Evolutionary conservation across 2,329 filamentous ascomycete species (phyloP), one percentile per base, ranked within the genome.

Genomic region (Aureobasidium uvarum): DNA sequence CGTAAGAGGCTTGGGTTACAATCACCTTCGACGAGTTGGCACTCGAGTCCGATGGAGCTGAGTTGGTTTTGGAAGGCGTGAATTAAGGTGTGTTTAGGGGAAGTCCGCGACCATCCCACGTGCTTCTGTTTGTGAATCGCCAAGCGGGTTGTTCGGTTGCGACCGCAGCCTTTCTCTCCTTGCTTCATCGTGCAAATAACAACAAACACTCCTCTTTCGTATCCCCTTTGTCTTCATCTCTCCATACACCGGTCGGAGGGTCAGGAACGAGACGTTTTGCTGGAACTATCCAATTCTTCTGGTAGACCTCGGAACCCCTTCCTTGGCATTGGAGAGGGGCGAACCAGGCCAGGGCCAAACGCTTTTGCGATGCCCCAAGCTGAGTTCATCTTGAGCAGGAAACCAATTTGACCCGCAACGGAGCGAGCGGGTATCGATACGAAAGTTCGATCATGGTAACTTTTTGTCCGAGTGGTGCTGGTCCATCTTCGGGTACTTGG

Each of bases 161-260:
- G 13, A 11, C 33, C 46, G 23, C 23, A 28, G 18, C 23, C 11
- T 18, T 14, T 31, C 20, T 31, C 38, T 25, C 28, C 41, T 48
- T 48, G n/a, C 31, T 38, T 28, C 8, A 14, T 45, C 39, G 8
- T 33, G 10, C 25, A n/a, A 36, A 23, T 16, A 43, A 58, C 39
- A 58, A 60, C 56, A 60, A 48, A 60, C 56, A 48, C 5, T 6
- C n/a, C 13, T 5, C 55, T 28, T 46, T 46, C 41, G 55, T 59
- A 38, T 59, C 28, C 18, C 28, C 33, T n/a, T 18, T n/a, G 1
- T 20, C 1, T 11, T 36, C 56, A 38, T 60, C 41, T 38, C 43
- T 18, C 3, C 18, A 6, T 38, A 45, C 18, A 58, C 23, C 56
- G 11, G 55, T 36, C 56, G 10, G 36, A 28, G 31, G 56, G 5